phyloP scores from a whole-genome alignment of 2,329 filamentous ascomycete genomes.

The Akanthomyces lecanii region DNA sequence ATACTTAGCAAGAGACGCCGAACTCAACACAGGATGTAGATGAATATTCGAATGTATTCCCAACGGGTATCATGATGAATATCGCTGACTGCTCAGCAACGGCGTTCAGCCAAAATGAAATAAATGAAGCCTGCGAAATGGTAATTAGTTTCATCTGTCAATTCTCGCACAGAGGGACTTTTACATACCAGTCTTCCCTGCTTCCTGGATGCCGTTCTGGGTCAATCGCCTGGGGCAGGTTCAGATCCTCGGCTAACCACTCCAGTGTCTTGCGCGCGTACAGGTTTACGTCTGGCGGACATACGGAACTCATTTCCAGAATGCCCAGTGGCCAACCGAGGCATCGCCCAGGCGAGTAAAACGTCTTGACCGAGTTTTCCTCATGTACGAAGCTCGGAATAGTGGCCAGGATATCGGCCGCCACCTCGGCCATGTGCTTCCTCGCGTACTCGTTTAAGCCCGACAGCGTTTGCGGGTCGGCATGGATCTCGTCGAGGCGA shows the following conservation, averaged over 20 bases:
- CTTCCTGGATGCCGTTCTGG: constrained; percentile 9
- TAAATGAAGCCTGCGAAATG: constrained; percentile 13
- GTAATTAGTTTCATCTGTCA: not conserved
- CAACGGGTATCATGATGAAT: not conserved
- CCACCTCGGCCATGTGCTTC: constrained; percentile 20
- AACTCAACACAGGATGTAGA: not conserved
- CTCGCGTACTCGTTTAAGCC: constrained; percentile 13
- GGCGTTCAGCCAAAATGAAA: constrained; percentile 13
- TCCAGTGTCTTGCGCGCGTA: constrained; percentile 21
- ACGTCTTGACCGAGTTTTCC: constrained; percentile 15
- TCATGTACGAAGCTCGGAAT: constrained; percentile 20
- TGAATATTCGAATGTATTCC: not conserved
- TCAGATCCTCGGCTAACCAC: constrained; percentile 22
- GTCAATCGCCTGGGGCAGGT: constrained; percentile 21
- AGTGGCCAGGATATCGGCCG: constrained; percentile 23
- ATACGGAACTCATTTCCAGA: constrained; percentile 17
- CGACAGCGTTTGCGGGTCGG: not conserved
- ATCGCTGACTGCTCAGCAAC: not conserved
- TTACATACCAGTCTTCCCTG: constrained; percentile 17
- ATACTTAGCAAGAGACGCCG: not conserved
- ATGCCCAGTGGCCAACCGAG: constrained; percentile 25
- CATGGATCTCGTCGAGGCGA: constrained; percentile 5
- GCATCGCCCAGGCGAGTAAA: constrained; percentile 22
- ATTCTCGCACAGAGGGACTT: not conserved
- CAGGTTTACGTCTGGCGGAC: constrained; percentile 14